Evolutionary conservation across 805 yeast genomes (phyloP).

Genomic region (Kodamaea kakaduensis): DNA sequence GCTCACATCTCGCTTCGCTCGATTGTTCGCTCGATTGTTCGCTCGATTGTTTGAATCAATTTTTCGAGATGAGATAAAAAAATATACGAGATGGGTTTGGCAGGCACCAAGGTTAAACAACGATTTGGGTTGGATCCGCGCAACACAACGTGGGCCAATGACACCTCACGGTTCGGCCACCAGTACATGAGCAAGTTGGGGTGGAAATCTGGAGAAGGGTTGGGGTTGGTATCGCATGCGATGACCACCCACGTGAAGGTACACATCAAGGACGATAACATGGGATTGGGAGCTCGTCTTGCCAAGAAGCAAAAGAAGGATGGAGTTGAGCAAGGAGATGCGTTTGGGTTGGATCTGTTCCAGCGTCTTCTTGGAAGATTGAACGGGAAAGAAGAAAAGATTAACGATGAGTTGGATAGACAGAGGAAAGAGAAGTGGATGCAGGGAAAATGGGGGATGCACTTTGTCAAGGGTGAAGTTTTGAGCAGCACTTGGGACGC

Average conservation of each 20-base stretch:
- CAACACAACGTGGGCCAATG: conserved; percentile 91
- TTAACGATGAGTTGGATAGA: conserved; percentile 61
- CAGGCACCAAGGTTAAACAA: conserved; percentile 75
- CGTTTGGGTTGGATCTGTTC: conserved; percentile 89
- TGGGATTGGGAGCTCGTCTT: conserved; percentile 86
- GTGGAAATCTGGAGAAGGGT: conserved; percentile 89
- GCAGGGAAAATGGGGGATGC: conserved; percentile 86
- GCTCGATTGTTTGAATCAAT: too few relatives aligned
- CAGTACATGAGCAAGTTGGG: conserved; percentile 77
- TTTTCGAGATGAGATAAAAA: conserved; percentile 12
- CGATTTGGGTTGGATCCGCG: conserved; percentile 91
- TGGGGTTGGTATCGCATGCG: conserved; percentile 67
- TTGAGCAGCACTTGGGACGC: conserved; percentile 80
- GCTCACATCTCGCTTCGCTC: too few relatives aligned
- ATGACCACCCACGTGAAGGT: conserved; percentile 82
- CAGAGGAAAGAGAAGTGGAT: conserved; percentile 65
- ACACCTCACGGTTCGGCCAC: conserved; percentile 80
- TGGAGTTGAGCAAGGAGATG: conserved; percentile 74
- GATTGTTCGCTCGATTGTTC: too few relatives aligned
- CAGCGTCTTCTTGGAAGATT: conserved; percentile 85
- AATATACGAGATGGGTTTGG: conserved; percentile 60
- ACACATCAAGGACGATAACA: conserved; percentile 70
- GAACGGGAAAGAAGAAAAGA: conserved; percentile 76
- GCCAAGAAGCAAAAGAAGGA: conserved; percentile 56
- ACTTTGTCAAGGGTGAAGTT: conserved; percentile 81